phyloP scores from a whole-genome alignment of 1,284 basidiomycete genomes.

The Anthracocystis setariae region DNA sequence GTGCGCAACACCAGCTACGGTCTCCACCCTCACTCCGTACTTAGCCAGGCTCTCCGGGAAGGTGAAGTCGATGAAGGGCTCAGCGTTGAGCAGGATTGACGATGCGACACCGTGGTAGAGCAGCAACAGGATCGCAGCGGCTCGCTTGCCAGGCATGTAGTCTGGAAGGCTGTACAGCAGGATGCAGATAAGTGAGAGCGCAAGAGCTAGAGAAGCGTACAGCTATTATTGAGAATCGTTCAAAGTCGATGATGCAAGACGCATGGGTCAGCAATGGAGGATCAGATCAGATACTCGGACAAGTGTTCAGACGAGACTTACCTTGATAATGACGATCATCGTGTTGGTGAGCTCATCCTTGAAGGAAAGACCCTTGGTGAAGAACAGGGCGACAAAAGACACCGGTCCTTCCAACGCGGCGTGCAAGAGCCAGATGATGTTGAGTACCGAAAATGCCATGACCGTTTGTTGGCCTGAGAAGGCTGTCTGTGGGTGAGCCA shows the following conservation, averaged over 20 bases:
- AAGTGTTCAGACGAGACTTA: constrained; percentile 58
- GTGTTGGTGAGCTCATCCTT: constrained; percentile 80
- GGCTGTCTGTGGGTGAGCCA: constrained; percentile 48
- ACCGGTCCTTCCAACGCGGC: constrained; percentile 80
- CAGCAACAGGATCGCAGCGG: constrained; percentile 78
- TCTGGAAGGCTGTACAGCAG: constrained; percentile 70
- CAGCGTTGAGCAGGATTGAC: constrained; percentile 78
- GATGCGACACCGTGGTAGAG: constrained; percentile 80
- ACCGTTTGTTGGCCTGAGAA: constrained; percentile 19
- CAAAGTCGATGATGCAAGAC: neutral
- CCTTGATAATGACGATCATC: constrained; percentile 78
- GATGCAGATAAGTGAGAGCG: constrained; percentile 39
- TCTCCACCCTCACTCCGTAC: constrained; percentile 58
- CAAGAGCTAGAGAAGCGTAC: constrained; percentile 26
- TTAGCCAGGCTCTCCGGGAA: constrained; percentile 75
- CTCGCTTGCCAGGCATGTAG: constrained; percentile 83
- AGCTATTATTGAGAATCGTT: constrained; percentile 14
- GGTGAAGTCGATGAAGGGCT: constrained; percentile 79
- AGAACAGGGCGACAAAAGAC: constrained; percentile 78
- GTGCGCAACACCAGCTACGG: constrained; percentile 35
- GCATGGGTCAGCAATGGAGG: neutral
- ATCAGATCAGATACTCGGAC: too few species aligned
- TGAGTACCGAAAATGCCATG: constrained; percentile 24
- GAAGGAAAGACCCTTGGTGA: constrained; percentile 75
- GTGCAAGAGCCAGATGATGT: constrained; percentile 76